phyloP scores from a whole-genome alignment of 2,329 filamentous ascomycete species.

The Stylonectria norvegica region DNA sequence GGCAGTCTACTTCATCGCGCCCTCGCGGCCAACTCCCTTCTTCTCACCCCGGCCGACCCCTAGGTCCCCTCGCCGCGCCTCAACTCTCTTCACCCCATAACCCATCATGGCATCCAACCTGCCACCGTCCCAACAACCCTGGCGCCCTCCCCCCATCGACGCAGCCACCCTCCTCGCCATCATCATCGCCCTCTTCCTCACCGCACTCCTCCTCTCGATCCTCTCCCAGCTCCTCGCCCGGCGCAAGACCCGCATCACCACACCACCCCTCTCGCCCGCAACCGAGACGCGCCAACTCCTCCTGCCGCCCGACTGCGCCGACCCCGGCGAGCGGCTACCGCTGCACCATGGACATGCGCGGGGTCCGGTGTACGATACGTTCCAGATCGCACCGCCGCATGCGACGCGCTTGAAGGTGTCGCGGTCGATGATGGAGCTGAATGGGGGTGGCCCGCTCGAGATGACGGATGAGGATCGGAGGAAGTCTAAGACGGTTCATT shows the following conservation, averaged over 20 bases:
- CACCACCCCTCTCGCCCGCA: slow-evolving; percentile 9
- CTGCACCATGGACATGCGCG: slow-evolving; percentile 12
- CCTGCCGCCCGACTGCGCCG: slow-evolving; percentile 8
- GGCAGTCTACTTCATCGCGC: too few relatives aligned
- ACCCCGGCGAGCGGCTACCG: slow-evolving; percentile 16
- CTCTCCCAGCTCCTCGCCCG: slow-evolving; percentile 15
- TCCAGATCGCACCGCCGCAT: slow-evolving; percentile 22
- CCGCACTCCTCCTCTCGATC: slow-evolving; percentile 19
- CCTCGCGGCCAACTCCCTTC: too few relatives aligned
- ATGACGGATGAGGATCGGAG: slow-evolving; percentile 9
- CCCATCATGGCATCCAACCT: not conserved
- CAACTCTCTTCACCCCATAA: too few relatives aligned
- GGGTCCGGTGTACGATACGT: slow-evolving; percentile 24
- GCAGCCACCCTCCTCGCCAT: slow-evolving; percentile 21
- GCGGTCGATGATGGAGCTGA: slow-evolving; percentile 26
- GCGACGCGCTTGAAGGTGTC: slow-evolving; percentile 18
- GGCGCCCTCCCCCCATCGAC: slow-evolving; percentile 10
- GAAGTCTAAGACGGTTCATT: slow-evolving; percentile 26
- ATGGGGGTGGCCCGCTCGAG: slow-evolving; percentile 18
- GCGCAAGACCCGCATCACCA: slow-evolving; percentile 12
- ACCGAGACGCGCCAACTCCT: slow-evolving; percentile 16
- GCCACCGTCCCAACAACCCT: slow-evolving; percentile 3
- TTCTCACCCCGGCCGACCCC: too few relatives aligned
- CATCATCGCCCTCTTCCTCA: slow-evolving; percentile 14
- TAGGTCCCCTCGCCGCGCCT: too few relatives aligned